Base-by-base conservation (phyloP, 441 rosid species). In the Adansonia grandidieri region DNA sequence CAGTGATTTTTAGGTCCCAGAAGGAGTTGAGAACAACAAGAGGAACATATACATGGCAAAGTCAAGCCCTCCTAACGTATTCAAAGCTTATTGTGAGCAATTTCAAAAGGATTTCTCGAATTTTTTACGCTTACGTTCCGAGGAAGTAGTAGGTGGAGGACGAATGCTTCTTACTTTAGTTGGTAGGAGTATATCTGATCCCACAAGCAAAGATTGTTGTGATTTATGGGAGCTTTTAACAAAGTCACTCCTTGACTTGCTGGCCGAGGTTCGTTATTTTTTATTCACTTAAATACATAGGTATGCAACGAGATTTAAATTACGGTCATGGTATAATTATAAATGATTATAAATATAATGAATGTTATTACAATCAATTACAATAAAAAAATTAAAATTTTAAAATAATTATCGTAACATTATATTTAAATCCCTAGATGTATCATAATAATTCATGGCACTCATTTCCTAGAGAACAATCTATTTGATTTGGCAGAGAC, bases 81-180 rank as follows among this genome's bases (percentile, higher is more conserved):
- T 47, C 54, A 53, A 78, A 67, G 83, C 82, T 15, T 86, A 81
- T 62, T 22, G 66, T 57, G 73, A 78, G 42, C 87, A 81, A 53
- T 86, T 86, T 48, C 79, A 77, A 2, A 81, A 51, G 0, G 86
- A 87, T 58, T 85, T 84, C 71, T 74, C 69, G 0, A 0, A 22
- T 1, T 82, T 87, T 78, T 47, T 85, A 28, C 63, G 75, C 4
- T 44, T 79, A 37, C 85, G 86, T 0, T 80, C 84, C 1, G 19
- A 84, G 57, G 86, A 86, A 57, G 24, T 86, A 40, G 6, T 78
- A 9, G 56, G 44, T 0, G 75, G 82, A 20, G 89, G 89, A 20
- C 80, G 78, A 57, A 83, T 84, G 85, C 71, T 84, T n/a, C 71
- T 83, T 10, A 81, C 78, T 19, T 47, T 84, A 0, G 1, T 81